Evolutionary conservation across 345 rosid genomes (phyloP), one percentile per base, ranked within the genome.

Genomic region (Brassica carinata): DNA sequence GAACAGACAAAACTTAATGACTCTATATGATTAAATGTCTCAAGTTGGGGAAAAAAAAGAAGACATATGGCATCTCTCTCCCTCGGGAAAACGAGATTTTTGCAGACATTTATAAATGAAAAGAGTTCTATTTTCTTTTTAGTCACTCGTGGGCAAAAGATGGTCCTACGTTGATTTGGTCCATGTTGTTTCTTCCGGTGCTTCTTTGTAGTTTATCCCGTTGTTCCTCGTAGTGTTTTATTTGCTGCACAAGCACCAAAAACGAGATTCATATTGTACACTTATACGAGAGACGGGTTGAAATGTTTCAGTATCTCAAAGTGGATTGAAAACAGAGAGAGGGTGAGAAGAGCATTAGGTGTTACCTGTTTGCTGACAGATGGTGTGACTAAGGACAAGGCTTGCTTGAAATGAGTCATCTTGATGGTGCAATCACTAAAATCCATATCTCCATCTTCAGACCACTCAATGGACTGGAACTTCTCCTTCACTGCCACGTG

Each of bases 401-500:
- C 94, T 38, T 38, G 81, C 85, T 27, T 4, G 30, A 27, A 27
- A 27, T 27, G 30, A 27, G 30, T 27, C 30, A 27, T 27, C 30
- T 0, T 90, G 73, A 94, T 87, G 48, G 84, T 85, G 79, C 81
- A 31, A 18, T 86, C 45, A 63, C 77, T 45, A 59, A 11, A 33
- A 69, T 68, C 74, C 31, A 51, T 14, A 9, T 18, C 64, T 17
- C 31, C 82, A 67, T 31, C 83, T 63, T 40, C 79, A 64, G 63
- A 74, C 3, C 4, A 27, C 0, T 27, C 30, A 3, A 3, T 27
- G 30, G 70, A n/a, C 57, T 59, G 69, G 70, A 75, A 77, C 53
- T 69, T 81, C 81, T 89, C 97, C 59, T 85, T 88, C 57, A 89
- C 81, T 73, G 98, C 98, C 79, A 81, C 74, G 86, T 84, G 83